These are phyloP conservation scores for Carallia brachiata DNA, from an alignment of 345 rosid species.

Conservation along the genomic window DNA sequence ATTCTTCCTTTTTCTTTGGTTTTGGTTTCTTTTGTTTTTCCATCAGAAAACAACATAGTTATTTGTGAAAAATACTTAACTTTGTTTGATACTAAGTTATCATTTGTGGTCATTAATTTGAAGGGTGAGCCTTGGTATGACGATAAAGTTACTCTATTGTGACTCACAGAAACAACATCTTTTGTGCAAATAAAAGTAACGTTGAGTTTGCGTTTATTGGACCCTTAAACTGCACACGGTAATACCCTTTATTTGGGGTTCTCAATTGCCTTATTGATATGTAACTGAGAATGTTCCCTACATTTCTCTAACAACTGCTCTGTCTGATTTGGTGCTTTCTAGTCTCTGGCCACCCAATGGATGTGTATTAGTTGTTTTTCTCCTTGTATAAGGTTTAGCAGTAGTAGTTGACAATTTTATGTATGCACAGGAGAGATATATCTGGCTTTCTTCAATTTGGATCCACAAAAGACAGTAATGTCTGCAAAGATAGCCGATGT, in stretches of 20 bases:
- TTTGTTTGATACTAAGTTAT: too few relatives aligned
- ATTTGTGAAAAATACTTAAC: too few relatives aligned
- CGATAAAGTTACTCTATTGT: too few relatives aligned
- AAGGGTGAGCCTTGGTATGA: too few relatives aligned
- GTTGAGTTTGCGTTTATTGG: too few relatives aligned
- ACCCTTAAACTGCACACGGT: too few relatives aligned
- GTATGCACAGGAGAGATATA: constrained; percentile 24
- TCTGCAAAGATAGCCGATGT: constrained; percentile 58
- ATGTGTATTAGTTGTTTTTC: not conserved
- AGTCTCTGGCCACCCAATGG: not conserved
- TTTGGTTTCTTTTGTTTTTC: too few relatives aligned
- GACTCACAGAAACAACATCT: too few relatives aligned
- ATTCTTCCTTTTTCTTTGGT: too few relatives aligned
- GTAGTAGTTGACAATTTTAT: not conserved
- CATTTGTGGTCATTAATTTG: too few relatives aligned
- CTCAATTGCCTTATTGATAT: not conserved
- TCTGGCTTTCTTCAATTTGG: constrained; percentile 31
- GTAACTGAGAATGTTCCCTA: not conserved
- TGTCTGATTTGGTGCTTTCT: constrained; percentile 1
- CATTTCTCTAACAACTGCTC: not conserved
- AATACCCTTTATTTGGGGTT: not conserved
- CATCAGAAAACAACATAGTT: too few relatives aligned
- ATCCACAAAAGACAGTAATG: constrained; percentile 30
- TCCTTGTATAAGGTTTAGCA: not conserved
- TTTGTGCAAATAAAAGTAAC: too few relatives aligned